A percentile compares a stretch with the other conserved stretches of the same genome.
Evolutionary conservation across 805 yeast genomes (phyloP).

Genomic region (Candida broadrunensis): DNA sequence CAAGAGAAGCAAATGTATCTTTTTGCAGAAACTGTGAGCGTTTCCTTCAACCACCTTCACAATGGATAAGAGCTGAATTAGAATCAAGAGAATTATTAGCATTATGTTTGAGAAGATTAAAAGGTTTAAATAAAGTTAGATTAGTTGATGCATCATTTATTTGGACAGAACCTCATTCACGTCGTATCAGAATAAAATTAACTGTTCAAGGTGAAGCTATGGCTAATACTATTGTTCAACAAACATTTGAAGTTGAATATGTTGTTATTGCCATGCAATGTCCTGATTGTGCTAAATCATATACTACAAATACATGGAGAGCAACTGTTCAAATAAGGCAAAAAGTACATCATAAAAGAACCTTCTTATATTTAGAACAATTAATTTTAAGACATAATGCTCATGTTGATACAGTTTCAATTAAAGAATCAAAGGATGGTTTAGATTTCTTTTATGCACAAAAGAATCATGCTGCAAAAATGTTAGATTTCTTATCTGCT

Average conservation of each 20-base stretch:
- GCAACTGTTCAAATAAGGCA: conserved; percentile 97
- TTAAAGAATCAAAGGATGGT: conserved; percentile 91
- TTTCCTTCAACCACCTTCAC: conserved; percentile 89
- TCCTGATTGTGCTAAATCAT: conserved; percentile 97
- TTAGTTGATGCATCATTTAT: conserved; percentile 90
- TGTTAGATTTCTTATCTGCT: conserved; percentile 83
- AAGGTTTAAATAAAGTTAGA: conserved; percentile 82
- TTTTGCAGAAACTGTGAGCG: conserved; percentile 98
- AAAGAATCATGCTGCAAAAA: conserved; percentile 87
- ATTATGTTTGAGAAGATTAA: conserved; percentile 79
- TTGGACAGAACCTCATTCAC: conserved; percentile 99
- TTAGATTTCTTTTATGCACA: conserved; percentile 89
- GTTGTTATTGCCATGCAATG: conserved; percentile 95
- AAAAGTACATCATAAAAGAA: conserved; percentile 94
- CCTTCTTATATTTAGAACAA: conserved; percentile 93
- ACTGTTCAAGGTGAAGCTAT: conserved; percentile 98
- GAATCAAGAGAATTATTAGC: conserved; percentile 94
- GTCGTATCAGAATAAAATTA: conserved; percentile 86
- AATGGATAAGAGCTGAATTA: conserved; percentile 87
- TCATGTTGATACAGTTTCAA: conserved; percentile 89
- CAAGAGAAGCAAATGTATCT: conserved; percentile 89
- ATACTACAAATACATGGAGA: conserved; percentile 96
- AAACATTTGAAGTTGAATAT: conserved; percentile 90
- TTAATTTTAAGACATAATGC: conserved; percentile 89
- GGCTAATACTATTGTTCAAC: conserved; percentile 88